A percentile compares a stretch with the other conserved stretches of the same genome.
phyloP scores from a whole-genome alignment of 768 basidiomycete species.

The Pulveroboletus sp. region DNA sequence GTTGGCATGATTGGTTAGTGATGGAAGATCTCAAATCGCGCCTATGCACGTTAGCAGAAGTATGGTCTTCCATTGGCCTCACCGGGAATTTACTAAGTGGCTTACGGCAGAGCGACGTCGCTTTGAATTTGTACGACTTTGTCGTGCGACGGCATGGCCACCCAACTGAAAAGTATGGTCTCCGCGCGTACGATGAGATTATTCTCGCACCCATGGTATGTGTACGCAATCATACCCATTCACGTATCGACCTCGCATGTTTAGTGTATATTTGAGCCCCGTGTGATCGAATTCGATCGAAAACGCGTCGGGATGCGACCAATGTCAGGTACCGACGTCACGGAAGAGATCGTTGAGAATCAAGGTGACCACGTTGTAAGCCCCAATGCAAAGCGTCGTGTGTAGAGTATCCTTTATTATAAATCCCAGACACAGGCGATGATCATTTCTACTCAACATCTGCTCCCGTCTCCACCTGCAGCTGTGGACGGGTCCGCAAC shows the following conservation, averaged over 20 bases:
- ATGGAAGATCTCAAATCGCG: conserved; percentile 89
- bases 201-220: conserved; percentile 91
- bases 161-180: conserved; percentile 79
- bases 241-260: not conserved
- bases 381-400: not conserved
- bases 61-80: conserved; percentile 33
- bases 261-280: conserved; percentile 90
- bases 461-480: conserved; percentile 45
- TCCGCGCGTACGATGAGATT: conserved; percentile 92
- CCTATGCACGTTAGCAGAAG: conserved; percentile 85
- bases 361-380: conserved; percentile 51
- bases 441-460: conserved; percentile 85
- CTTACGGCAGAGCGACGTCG: conserved; percentile 71
- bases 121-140: conserved; percentile 87
- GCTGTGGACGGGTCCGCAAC: conserved; percentile 24
- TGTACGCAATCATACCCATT: conserved; percentile 3
- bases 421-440: conserved; percentile 77
- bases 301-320: conserved; percentile 54
- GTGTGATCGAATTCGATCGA: conserved; percentile 83
- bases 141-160: conserved; percentile 73
- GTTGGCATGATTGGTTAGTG: conserved; percentile 82
- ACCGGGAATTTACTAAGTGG: conserved; percentile 1
- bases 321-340: conserved; percentile 54
- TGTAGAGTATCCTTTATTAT: conserved; percentile 2
- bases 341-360: conserved; percentile 70